A percentile compares a stretch with the other conserved stretches of the same genome.
These are phyloP conservation scores for Malassezia dermatis DNA, from an alignment of 1,284 basidiomycete species.

Conservation along the genomic window DNA sequence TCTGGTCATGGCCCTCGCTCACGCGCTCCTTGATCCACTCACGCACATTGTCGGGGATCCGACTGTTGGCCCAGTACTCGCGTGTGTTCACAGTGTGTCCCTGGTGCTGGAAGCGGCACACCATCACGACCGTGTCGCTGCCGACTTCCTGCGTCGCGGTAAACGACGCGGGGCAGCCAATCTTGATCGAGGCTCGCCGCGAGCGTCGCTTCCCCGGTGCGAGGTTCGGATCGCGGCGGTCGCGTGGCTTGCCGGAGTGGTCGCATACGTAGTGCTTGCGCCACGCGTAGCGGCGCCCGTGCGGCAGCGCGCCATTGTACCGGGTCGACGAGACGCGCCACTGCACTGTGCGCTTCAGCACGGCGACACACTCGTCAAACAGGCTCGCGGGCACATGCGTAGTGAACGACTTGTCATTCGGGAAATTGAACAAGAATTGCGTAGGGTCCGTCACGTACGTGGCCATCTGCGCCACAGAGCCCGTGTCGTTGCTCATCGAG, in stretches of 20 bases:
- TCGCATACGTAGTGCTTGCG: conserved; percentile 20
- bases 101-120: conserved; percentile 20
- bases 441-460: conserved; percentile 16
- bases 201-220: conserved; percentile 17
- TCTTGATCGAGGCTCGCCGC: conserved; percentile 16
- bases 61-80: conserved; percentile 17
- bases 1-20: conserved; percentile 16
- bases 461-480: conserved; percentile 14
- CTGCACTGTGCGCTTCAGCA: conserved; percentile 17
- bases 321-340: conserved; percentile 20
- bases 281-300: conserved; percentile 17
- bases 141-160: conserved; percentile 18
- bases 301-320: conserved; percentile 18
- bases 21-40: conserved; percentile 19
- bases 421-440: conserved; percentile 15
- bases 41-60: conserved; percentile 19
- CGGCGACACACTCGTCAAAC: conserved; percentile 16
- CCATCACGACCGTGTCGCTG: conserved; percentile 17
- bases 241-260: conserved; percentile 18
- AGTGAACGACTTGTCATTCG: conserved; percentile 17
- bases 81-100: conserved; percentile 19
- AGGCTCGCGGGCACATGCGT: conserved; percentile 17
- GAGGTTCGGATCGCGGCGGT: conserved; percentile 15
- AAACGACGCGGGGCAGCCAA: conserved; percentile 18
- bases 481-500: conserved; percentile 1